Percentiles rank a stretch among this genome's conserved stretches.
Conservation (phyloP, 1,284 basidiomycete species). For the Cutaneotrichosporon sp. region DNA sequence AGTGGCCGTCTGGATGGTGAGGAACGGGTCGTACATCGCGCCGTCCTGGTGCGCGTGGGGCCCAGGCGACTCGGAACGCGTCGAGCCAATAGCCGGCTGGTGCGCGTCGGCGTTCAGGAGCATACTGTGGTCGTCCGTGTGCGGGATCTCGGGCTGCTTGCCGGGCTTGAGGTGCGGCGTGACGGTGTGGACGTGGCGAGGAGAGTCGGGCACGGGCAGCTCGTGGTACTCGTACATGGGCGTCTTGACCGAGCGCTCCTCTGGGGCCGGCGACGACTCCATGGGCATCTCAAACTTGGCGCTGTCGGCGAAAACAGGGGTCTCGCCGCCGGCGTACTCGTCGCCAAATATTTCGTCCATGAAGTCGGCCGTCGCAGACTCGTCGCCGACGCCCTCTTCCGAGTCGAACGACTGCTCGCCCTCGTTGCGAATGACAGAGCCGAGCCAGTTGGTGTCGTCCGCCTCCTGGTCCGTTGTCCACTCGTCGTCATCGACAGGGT, state of each 20-base stretch:
- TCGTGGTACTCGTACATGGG: constrained; percentile 14
- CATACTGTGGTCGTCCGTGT: constrained; percentile 31
- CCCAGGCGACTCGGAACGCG: constrained; percentile 2
- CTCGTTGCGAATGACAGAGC: constrained; percentile 4
- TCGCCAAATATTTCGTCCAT: constrained; percentile 47
- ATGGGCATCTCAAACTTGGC: constrained; percentile 12
- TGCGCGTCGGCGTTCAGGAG: constrained; percentile 39
- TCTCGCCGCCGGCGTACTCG: constrained; percentile 35
- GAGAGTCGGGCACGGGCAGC: constrained; percentile 10
- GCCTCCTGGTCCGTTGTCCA: constrained; percentile 37
- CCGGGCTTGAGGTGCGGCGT: constrained; percentile 17
- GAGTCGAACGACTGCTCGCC: constrained; percentile 8
- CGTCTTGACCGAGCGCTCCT: constrained; percentile 15
- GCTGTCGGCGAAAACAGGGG: constrained; percentile 32
- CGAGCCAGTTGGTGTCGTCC: constrained; percentile 19
- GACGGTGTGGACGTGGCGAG: constrained; percentile 10
- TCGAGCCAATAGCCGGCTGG: constrained; percentile 23
- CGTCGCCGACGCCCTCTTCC: constrained; percentile 16
- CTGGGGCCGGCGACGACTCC: constrained; percentile 1
- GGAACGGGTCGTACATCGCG: constrained; percentile 46
- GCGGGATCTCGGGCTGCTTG: constrained; percentile 36
- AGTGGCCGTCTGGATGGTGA: constrained; percentile 46
- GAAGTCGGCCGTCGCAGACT: constrained; percentile 46
- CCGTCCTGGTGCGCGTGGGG: constrained; percentile 43
- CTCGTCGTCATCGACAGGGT: constrained; percentile 50